Base-by-base conservation (phyloP, 495 filamentous ascomycete genomes). In the Podospora conica region DNA sequence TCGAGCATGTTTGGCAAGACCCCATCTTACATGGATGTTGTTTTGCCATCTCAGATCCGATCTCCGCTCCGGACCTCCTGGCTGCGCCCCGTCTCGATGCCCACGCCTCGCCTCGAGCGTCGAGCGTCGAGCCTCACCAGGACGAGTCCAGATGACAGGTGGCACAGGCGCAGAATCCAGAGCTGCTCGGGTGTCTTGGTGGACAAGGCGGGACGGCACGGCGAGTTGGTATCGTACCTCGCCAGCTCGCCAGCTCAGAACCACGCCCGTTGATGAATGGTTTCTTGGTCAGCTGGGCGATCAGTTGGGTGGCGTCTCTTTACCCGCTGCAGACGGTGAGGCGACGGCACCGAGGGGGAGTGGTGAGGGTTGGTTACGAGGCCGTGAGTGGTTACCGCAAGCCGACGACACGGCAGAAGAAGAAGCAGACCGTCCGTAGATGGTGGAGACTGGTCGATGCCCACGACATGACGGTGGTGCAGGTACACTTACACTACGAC, bases 1-100 rank as follows among this genome's bases (percentile, higher is more conserved):
- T 65, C 68, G 70, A 73, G 67, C 66, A 72, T 75, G 73, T 75
- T 77, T 77, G 70, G 75, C 73, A 68, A 62, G 63, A 72, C 64
- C 28, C 24, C 63, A 75, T 71, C 73, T 66, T 66, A 69, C 68
- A 63, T 68, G 68, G 62, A 63, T 64, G 61, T 65, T 58, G 73
- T 77, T 77, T 75, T 74, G 71, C 11, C 71, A 69, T 69, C 55
- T 66, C 24, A 58, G 67, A 74, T 77, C 71, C 63, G 64, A 69
- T 69, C 54, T 68, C 65, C 70, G 61, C 20, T 70, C 31, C 53
- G 63, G 62, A 28, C 53, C 55, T 74, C 65, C 68, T 70, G 65
- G 70, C 71, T 70, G 72, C 67, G 61, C 62, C 56, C 29, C 48
- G 67, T 60, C 69, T 54, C 63, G 63, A 61, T 65, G 8, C 29